Evolutionary conservation across 139 green algal species (phyloP), one percentile per base, ranked within the genome.

Genomic region (Eudorina sp.): DNA sequence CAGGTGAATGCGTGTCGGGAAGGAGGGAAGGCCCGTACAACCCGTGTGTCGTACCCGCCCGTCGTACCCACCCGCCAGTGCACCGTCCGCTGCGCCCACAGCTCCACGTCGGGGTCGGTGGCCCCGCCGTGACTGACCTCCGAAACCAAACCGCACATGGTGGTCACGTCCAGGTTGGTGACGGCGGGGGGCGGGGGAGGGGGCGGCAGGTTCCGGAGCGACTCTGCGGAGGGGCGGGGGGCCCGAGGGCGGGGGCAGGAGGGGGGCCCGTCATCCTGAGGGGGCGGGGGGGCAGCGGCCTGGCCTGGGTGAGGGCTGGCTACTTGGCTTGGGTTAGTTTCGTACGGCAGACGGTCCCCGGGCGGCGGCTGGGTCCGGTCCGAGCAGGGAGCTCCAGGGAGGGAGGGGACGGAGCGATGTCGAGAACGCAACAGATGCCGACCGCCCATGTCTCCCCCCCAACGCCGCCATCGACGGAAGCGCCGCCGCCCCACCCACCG

Each of bases 71-170:
- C 84, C 84, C n/a, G 7, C 84, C 84, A 89, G 72, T 89, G 84
- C 43, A 89, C 84, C 3, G 84, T 84, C 8, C 84, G 72, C 41
- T 84, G 84, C 31, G 62, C 68, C 84, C 84, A 89, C 23, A 23
- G 38, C 75, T 79, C 27, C n/a, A 85, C 75, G 2, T 40, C 45
- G 14, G 46, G 36, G 48, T 81, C 68, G 51, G 43, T 4, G 48
- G 48, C 73, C 8, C 84, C 74, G 6, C 88, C 88, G 84, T 90
- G 51, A 72, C 88, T 89, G 0, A 93, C 75, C 70, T 96, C 87
- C 31, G 64, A 90, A 51, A 95, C 93, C 64, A 96, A 88, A 2
- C 90, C 94, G 79, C 94, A 96, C 55, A 96, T 86, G 2, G 90
- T 89, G 29, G 94, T 96, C 1, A 94, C 91, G 85, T 94, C 90